Evolutionary conservation across 2,329 filamentous ascomycete genomes (phyloP).

Genomic region (Ophiostoma piceae): DNA sequence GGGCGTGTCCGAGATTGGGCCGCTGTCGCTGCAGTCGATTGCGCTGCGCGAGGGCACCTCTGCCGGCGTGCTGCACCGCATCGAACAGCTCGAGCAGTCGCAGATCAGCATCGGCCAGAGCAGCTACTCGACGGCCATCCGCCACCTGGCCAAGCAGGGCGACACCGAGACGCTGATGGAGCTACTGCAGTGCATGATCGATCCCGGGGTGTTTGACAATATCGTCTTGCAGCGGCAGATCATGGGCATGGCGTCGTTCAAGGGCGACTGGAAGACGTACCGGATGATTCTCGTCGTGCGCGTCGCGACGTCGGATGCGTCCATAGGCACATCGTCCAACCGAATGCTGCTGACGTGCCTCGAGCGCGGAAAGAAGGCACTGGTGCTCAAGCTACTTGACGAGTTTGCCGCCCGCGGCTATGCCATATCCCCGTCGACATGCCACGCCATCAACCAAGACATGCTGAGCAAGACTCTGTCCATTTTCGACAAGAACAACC

Average conservation of each 20-base stretch:
- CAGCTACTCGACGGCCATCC: conserved; percentile 60
- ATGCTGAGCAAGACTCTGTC: conserved; percentile 31
- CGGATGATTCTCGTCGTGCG: conserved; percentile 44
- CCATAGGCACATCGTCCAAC: conserved; percentile 34
- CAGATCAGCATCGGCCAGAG: conserved; percentile 59
- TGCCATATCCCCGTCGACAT: conserved; percentile 30
- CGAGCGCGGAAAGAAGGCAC: conserved; percentile 27
- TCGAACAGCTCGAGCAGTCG: conserved; percentile 55
- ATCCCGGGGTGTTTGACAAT: conserved; percentile 53
- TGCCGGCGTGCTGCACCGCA: conserved; percentile 51
- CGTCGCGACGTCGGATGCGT: conserved; percentile 33
- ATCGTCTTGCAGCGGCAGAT: conserved; percentile 39
- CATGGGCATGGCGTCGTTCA: conserved; percentile 33
- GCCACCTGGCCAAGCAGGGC: conserved; percentile 55
- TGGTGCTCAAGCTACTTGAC: conserved; percentile 35
- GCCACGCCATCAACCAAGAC: conserved; percentile 31
- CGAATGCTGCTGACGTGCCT: conserved; percentile 33
- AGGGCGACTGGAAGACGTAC: conserved; percentile 40
- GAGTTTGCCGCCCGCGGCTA: conserved; percentile 37
- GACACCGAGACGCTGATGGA: conserved; percentile 47
- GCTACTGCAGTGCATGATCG: conserved; percentile 47
- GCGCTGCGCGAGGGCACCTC: conserved; percentile 58
- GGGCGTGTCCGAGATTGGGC: conserved; percentile 66
- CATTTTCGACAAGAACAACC: conserved; percentile 27
- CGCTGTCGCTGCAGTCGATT: conserved; percentile 71